A percentile compares a stretch with the other conserved stretches of the same genome.
phyloP scores from a whole-genome alignment of 768 basidiomycete species.

The Macrolepiota dolichaula region DNA sequence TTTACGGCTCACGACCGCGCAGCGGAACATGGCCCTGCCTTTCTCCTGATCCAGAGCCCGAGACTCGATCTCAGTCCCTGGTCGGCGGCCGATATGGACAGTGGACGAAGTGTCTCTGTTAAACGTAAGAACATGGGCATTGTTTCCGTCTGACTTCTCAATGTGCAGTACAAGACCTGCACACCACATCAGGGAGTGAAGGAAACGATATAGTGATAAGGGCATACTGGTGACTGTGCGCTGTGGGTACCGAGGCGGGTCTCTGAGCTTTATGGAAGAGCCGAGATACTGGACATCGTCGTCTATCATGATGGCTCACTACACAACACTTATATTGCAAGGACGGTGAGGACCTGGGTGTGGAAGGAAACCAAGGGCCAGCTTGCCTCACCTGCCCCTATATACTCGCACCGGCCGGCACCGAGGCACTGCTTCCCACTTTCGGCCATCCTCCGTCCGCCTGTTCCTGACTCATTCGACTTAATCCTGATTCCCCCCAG shows the following conservation, averaged over 20 bases:
- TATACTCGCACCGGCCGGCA: slow-evolving; percentile 11
- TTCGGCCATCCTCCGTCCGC: background rate
- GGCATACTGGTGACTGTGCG: slow-evolving; percentile 38
- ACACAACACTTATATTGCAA: slow-evolving; percentile 16
- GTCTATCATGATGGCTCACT: slow-evolving; percentile 34
- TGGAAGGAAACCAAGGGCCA: slow-evolving; percentile 6
- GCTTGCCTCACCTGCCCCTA: slow-evolving; percentile 7
- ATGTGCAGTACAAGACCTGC: slow-evolving; percentile 60
- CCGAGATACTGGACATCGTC: slow-evolving; percentile 65
- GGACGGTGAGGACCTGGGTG: slow-evolving; percentile 10
- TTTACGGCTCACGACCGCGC: slow-evolving; percentile 74
- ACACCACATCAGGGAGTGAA: slow-evolving; percentile 14
- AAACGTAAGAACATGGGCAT: slow-evolving; percentile 48
- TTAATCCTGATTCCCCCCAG: background rate
- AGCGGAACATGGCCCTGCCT: slow-evolving; percentile 62
- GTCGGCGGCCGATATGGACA: slow-evolving; percentile 67
- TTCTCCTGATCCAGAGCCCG: slow-evolving; percentile 35
- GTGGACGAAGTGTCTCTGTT: slow-evolving; percentile 44
- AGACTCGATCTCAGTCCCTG: slow-evolving; percentile 42
- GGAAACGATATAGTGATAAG: slow-evolving; percentile 16
- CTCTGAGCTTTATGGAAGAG: slow-evolving; percentile 27
- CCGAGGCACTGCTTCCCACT: slow-evolving; percentile 7
- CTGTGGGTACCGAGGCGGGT: slow-evolving; percentile 15
- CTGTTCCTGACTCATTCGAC: slow-evolving; percentile 1
- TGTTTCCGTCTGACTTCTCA: slow-evolving; percentile 45